Percentiles rank a stretch among this genome's conserved stretches.
Conservation (phyloP, 176 grass and related monocot species). For the Lolium rigidum region DNA sequence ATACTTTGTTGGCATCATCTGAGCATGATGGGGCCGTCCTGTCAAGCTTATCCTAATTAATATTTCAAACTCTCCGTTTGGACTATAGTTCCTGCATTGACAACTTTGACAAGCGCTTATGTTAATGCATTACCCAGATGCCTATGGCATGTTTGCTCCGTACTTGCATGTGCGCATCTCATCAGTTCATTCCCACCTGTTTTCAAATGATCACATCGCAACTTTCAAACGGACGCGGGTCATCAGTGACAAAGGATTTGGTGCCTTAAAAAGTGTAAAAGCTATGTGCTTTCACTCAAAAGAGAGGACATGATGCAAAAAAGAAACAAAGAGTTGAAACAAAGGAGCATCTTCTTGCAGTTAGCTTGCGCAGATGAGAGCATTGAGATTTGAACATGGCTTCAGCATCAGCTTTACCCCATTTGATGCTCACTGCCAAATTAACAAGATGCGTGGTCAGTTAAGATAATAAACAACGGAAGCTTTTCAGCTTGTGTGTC, state of each 20-base stretch:
- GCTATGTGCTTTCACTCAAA: slow-evolving; percentile 6
- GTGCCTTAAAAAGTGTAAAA: slow-evolving; percentile 21
- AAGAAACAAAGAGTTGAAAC: neutral
- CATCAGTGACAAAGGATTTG: slow-evolving; percentile 34
- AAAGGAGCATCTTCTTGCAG: slow-evolving; percentile 22
- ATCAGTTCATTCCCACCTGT: slow-evolving; percentile 33
- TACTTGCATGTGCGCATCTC: slow-evolving; percentile 40
- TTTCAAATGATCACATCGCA: slow-evolving; percentile 32
- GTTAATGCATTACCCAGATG: neutral
- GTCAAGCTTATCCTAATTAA: slow-evolving; percentile 31
- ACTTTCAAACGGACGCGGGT: neutral
- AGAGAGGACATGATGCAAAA: slow-evolving; percentile 1
- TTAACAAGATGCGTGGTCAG: neutral
- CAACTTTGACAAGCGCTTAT: slow-evolving; percentile 13
- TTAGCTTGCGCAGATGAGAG: slow-evolving; percentile 15
- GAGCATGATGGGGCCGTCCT: slow-evolving; percentile 34
- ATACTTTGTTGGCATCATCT: slow-evolving; percentile 48
- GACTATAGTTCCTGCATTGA: neutral
- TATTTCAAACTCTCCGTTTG: slow-evolving; percentile 18
- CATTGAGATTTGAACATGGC: slow-evolving; percentile 42
- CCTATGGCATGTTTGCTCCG: slow-evolving; percentile 47
- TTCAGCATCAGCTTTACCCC: slow-evolving; percentile 5
- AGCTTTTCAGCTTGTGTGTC: neutral
- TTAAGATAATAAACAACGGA: slow-evolving; percentile 21
- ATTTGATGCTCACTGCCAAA: slow-evolving; percentile 10